Percentiles rank a stretch among this genome's conserved stretches.
Conservation (phyloP, 2,329 filamentous ascomycete species). For the Sclerotinia trifoliorum region DNA sequence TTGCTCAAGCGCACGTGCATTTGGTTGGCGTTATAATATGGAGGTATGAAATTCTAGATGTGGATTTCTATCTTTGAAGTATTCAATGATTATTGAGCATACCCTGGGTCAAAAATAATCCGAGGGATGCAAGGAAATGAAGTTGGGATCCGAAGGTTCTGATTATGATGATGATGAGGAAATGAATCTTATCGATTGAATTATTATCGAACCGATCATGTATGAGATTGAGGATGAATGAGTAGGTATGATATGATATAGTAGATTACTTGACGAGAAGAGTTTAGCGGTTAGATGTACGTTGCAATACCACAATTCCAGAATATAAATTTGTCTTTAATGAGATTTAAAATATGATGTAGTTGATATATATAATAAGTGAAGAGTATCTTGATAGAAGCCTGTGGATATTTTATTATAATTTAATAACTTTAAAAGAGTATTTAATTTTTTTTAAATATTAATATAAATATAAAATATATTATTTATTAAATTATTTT, state of each 20-base stretch:
- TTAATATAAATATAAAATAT: too few species aligned
- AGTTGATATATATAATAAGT: too few species aligned
- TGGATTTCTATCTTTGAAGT: conserved; percentile 14
- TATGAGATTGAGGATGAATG: conserved; percentile 5
- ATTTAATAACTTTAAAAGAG: too few species aligned
- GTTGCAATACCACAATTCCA: conserved; percentile 15
- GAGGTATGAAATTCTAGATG: conserved; percentile 19
- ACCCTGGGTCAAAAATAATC: conserved; percentile 12
- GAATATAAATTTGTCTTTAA: background rate
- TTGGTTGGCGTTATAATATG: conserved; percentile 21
- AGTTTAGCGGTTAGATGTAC: background rate
- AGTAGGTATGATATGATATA: background rate
- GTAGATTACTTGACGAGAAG: conserved; percentile 16
- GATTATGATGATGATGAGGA: conserved; percentile 17
- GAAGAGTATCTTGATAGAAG: too few species aligned
- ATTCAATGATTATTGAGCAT: conserved; percentile 22
- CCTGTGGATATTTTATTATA: too few species aligned
- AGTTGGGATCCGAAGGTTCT: conserved; percentile 1
- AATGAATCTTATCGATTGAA: conserved; percentile 15
- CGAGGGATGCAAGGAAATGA: conserved; percentile 11
- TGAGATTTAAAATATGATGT: too few species aligned
- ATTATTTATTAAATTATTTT: too few species aligned
- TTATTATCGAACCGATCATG: background rate
- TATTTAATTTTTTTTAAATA: too few species aligned
- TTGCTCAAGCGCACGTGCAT: conserved; percentile 35